These are phyloP conservation scores for Ballota nigra DNA, from an alignment of 257 asterid genomes.

Conservation along the genomic window DNA sequence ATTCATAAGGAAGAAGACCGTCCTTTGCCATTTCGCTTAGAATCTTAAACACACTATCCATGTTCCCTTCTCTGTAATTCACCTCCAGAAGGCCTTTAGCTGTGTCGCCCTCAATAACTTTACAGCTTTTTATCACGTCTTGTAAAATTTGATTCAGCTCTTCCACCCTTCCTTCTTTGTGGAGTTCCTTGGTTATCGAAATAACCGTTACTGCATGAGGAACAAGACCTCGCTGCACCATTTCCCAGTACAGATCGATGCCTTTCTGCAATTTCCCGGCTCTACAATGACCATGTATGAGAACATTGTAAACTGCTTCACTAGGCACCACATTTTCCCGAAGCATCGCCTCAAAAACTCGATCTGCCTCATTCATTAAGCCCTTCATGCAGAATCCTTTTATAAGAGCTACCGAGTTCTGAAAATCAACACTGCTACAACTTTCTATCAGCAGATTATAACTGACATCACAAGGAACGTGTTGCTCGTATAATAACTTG, in stretches of 20 bases:
- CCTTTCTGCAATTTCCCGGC: slow-evolving; percentile 59
- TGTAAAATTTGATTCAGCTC: slow-evolving; percentile 49
- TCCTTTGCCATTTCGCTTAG: slow-evolving; percentile 78
- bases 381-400: slow-evolving; percentile 95
- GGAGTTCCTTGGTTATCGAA: slow-evolving; percentile 62
- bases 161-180: slow-evolving; percentile 52
- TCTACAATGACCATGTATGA: slow-evolving; percentile 77
- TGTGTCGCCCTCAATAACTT: slow-evolving; percentile 58
- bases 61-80: slow-evolving; percentile 74
- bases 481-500: slow-evolving; percentile 58
- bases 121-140: slow-evolving; percentile 58
- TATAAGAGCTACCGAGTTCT: slow-evolving; percentile 54
- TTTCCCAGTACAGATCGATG: slow-evolving; percentile 53
- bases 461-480: slow-evolving; percentile 57
- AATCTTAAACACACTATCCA: slow-evolving; percentile 63
- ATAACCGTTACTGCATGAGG: slow-evolving; percentile 73
- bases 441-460: slow-evolving; percentile 68
- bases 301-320: slow-evolving; percentile 60
- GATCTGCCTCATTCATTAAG: slow-evolving; percentile 74
- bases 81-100: slow-evolving; percentile 69
- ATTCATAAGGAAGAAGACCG: slow-evolving; percentile 80
- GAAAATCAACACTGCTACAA: slow-evolving; percentile 53
- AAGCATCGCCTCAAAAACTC: slow-evolving; percentile 58
- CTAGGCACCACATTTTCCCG: slow-evolving; percentile 47
- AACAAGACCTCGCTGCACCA: slow-evolving; percentile 46